Conservation (phyloP, 257 asterid genomes). For the Paulownia fortunei region DNA sequence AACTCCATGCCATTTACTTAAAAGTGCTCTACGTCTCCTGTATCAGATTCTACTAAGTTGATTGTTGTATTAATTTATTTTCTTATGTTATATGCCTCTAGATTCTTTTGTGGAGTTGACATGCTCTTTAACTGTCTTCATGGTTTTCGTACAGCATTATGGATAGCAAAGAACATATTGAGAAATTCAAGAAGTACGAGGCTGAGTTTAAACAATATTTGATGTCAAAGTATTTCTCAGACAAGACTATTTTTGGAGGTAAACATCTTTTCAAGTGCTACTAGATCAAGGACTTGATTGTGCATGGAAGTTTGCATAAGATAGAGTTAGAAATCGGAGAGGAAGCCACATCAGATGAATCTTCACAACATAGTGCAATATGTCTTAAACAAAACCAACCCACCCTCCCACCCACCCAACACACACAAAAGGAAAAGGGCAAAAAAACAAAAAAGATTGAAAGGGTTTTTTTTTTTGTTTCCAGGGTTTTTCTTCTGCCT, state of each 20-base stretch:
- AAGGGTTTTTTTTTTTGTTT: neutral
- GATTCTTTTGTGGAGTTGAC: conserved; percentile 6
- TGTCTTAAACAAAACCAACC: neutral
- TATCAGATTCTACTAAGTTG: neutral
- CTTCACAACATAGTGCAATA: neutral
- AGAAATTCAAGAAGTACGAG: conserved; percentile 65
- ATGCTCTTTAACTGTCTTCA: conserved; percentile 3
- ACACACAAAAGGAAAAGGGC: neutral
- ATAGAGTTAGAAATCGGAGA: neutral
- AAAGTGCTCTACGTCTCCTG: neutral
- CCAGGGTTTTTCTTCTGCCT: neutral
- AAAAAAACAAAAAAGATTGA: neutral
- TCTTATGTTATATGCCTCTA: neutral
- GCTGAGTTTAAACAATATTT: conserved; percentile 62
- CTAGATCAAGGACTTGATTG: conserved; percentile 6
- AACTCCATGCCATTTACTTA: neutral
- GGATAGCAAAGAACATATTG: conserved; percentile 47
- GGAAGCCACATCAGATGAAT: neutral
- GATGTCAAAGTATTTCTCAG: conserved; percentile 83
- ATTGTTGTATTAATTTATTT: neutral
- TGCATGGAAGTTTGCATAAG: neutral
- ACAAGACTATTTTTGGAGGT: conserved; percentile 90
- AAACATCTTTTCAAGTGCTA: conserved; percentile 27
- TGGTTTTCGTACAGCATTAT: conserved; percentile 37
- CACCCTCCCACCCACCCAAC: too few relatives aligned